Percentiles rank a stretch among this genome's conserved stretches.
Evolutionary conservation across 2,329 filamentous ascomycete species (phyloP).

Genomic region (Albophoma yamanashiensis): DNA sequence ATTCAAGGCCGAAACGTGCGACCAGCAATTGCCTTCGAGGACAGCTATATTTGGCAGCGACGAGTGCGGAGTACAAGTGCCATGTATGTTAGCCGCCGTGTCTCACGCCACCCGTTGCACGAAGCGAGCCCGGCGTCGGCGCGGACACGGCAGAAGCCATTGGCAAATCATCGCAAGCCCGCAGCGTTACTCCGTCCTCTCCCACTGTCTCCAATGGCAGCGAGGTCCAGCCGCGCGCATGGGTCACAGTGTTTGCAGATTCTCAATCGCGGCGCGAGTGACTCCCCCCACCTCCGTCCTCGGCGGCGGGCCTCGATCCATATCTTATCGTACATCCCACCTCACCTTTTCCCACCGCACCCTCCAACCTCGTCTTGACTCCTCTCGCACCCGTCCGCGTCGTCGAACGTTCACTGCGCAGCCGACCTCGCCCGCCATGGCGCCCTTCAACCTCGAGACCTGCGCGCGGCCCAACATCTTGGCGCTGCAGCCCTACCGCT

Average conservation of each 20-base stretch:
- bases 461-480: slow-evolving; percentile 72
- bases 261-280: background rate
- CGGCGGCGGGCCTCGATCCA: background rate
- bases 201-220: background rate
- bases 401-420: background rate
- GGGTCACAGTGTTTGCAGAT: no score
- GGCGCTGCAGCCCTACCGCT: slow-evolving; percentile 67
- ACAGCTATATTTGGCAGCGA: background rate
- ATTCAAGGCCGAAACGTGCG: background rate
- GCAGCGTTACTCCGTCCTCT: background rate
- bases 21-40: no score
- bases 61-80: no score
- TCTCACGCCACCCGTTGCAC: background rate
- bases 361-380: background rate
- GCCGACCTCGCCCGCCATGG: slow-evolving; percentile 25
- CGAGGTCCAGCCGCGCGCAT: background rate
- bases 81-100: background rate
- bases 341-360: background rate
- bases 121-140: background rate
- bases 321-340: background rate
- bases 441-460: slow-evolving; percentile 60
- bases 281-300: background rate
- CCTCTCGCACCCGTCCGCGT: background rate
- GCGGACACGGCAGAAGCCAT: background rate
- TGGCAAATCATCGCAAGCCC: background rate